phyloP scores from a whole-genome alignment of 1,284 basidiomycete genomes.

The Abortiporus biennis region DNA sequence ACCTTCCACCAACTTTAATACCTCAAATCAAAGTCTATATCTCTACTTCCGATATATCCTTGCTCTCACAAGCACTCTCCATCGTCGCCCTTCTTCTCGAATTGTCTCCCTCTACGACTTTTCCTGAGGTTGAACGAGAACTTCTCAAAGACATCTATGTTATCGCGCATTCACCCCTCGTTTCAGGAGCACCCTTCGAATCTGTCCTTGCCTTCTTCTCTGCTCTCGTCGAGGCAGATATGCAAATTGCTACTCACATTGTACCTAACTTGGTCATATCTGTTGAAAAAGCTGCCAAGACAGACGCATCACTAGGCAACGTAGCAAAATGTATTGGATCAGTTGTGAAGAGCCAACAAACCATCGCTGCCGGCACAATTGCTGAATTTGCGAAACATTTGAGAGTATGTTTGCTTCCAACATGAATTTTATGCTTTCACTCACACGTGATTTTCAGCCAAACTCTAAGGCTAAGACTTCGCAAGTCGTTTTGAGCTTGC shows the following conservation, averaged over 20 bases:
- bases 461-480: constrained; percentile 61
- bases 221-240: constrained; percentile 76
- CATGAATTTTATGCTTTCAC: not conserved
- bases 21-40: constrained; percentile 73
- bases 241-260: constrained; percentile 72
- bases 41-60: constrained; percentile 65
- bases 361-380: constrained; percentile 73
- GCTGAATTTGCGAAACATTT: constrained; percentile 76
- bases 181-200: constrained; percentile 73
- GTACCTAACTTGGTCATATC: constrained; percentile 64
- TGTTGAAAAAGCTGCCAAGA: constrained; percentile 50
- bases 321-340: constrained; percentile 82
- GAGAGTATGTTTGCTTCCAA: constrained; percentile 39
- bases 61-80: constrained; percentile 72
- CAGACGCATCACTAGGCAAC: constrained; percentile 55
- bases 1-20: constrained; percentile 59
- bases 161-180: constrained; percentile 72
- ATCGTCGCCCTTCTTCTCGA: constrained; percentile 69
- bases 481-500: constrained; percentile 73
- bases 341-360: constrained; percentile 65
- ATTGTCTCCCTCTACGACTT: constrained; percentile 57
- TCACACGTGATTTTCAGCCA: constrained; percentile 30
- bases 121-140: constrained; percentile 66
- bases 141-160: constrained; percentile 65
- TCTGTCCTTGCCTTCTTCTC: constrained; percentile 78